Evolutionary conservation across 495 filamentous ascomycete genomes (phyloP).

Genomic region (Talaromyces borbonicus): DNA sequence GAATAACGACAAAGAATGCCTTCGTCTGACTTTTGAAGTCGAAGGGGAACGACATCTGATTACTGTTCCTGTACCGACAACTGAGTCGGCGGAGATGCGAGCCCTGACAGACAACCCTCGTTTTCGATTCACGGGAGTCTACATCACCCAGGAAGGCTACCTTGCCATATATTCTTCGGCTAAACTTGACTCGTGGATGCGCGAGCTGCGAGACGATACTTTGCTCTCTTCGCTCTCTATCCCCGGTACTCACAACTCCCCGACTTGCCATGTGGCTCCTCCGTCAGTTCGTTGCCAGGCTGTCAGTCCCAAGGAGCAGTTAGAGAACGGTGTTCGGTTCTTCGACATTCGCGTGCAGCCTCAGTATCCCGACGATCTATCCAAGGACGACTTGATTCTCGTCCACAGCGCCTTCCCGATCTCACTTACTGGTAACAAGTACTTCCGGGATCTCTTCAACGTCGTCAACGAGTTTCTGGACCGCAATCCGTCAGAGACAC

Average conservation of each 20-base stretch:
- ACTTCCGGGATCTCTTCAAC: slow-evolving; percentile 61
- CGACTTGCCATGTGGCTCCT: slow-evolving; percentile 70
- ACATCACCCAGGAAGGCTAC: slow-evolving; percentile 49
- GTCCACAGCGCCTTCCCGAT: slow-evolving; percentile 77
- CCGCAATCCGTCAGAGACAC: slow-evolving; percentile 63
- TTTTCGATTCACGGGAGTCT: slow-evolving; percentile 62
- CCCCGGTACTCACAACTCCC: slow-evolving; percentile 92
- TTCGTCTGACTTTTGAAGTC: slow-evolving; percentile 54
- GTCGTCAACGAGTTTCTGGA: slow-evolving; percentile 67
- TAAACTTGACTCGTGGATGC: slow-evolving; percentile 73
- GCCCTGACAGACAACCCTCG: slow-evolving; percentile 45
- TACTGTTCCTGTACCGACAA: slow-evolving; percentile 47
- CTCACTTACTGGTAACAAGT: slow-evolving; percentile 58
- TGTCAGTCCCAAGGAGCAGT: slow-evolving; percentile 61
- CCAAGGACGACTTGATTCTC: slow-evolving; percentile 48
- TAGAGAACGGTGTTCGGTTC: slow-evolving; percentile 87
- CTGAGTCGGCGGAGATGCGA: slow-evolving; percentile 45
- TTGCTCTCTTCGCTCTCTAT: slow-evolving; percentile 77
- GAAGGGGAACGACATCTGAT: slow-evolving; percentile 52
- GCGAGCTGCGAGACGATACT: slow-evolving; percentile 51
- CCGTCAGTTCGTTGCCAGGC: slow-evolving; percentile 93
- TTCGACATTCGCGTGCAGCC: slow-evolving; percentile 80
- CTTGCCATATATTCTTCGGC: slow-evolving; percentile 71
- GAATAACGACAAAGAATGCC: slow-evolving; percentile 37
- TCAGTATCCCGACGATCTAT: slow-evolving; percentile 42